Evolutionary conservation across 2,329 filamentous ascomycete genomes (phyloP), one percentile per base, ranked within the genome.

Genomic region (Penicillium sp.): DNA sequence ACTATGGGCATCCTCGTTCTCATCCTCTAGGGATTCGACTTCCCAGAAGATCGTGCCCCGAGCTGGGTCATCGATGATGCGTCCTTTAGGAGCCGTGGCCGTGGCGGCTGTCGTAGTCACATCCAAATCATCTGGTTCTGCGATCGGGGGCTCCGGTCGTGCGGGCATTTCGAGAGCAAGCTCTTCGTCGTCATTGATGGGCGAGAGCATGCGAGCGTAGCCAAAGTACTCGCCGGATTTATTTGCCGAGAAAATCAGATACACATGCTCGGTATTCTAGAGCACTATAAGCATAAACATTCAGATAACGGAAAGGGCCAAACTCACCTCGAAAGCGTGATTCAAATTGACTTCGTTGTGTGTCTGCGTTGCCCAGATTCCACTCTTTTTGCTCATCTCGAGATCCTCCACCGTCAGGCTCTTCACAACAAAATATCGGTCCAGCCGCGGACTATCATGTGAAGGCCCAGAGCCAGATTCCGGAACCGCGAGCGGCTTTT

Each of bases 11-110:
- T 69, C 61, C 4, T 55, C 58, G 4, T 57, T 57, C 8, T 55
- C 57, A 12, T 69, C 68, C 8, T 60, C 55, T 1, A 80, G 79
- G 0, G 72, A 64, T 33, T 90, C 82, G 5, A 82, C 82, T 61
- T 96, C 90, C 90, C 90, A 96, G 56, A 96, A 96, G 27, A 95
- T 95, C 0, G 89, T 95, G 0, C 90, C 90, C n/a, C 90, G 77
- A 0, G 86, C 84, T 3, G 85, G 89, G 59, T 96, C 90, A 55
- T 95, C 87, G 31, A 95, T 90, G 41, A 96, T 93, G 37, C 81
- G 80, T 15, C 90, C 90, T 54, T 77, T 82, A 0, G 89, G 89
- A 2, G 84, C 83, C 35, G 75, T 82, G 32, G 85, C 80, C 0
- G 84, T 93, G 12, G 85, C 80, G 40, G 83, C 78, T 14, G 87